These are phyloP conservation scores for Corinectria fuckeliana DNA, from an alignment of 2,329 filamentous ascomycete species.

Conservation along the genomic window DNA sequence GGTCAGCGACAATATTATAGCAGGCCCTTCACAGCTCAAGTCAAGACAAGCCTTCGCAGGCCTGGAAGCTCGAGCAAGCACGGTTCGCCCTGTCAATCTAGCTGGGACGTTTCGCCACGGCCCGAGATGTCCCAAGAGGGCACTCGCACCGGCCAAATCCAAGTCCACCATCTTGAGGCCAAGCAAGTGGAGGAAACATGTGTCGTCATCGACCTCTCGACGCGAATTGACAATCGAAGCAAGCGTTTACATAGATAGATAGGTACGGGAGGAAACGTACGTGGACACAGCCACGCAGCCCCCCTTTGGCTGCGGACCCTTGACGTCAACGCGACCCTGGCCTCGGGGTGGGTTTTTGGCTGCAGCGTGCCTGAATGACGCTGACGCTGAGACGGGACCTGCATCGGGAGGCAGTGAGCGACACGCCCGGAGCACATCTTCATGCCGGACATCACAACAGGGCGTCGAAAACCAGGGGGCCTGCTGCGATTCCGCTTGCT, in stretches of 20 bases:
- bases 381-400: neutral
- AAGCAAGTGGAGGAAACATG: neutral
- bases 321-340: neutral
- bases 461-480: neutral
- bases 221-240: neutral
- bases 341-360: neutral
- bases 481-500: neutral
- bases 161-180: neutral
- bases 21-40: neutral
- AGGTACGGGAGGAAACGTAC: neutral
- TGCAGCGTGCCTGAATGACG: neutral
- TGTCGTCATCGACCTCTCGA: neutral
- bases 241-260: neutral
- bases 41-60: neutral
- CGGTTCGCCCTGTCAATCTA: neutral
- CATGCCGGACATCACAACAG: neutral
- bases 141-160: neutral
- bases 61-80: neutral
- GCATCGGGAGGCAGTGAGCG: neutral
- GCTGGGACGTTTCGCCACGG: neutral
- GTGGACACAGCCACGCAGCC: neutral
- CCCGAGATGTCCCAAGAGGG: neutral
- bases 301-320: neutral
- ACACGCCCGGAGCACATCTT: neutral
- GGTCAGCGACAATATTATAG: neutral